These are phyloP conservation scores for Exobasidium rhododendri DNA, from an alignment of 1,284 basidiomycete species.

Conservation along the genomic window DNA sequence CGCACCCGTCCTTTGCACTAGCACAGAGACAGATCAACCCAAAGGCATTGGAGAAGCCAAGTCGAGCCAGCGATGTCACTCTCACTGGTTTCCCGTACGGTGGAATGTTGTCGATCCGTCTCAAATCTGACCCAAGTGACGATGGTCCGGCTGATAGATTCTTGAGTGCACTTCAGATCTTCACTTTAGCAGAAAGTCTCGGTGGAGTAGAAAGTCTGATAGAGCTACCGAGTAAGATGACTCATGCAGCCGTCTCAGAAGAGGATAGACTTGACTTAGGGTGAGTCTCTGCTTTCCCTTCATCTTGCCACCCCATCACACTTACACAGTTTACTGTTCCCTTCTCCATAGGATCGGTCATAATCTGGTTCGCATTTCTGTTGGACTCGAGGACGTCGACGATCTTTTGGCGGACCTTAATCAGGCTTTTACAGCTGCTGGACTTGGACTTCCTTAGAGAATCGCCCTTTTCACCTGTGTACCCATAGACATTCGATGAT, in stretches of 20 bases:
- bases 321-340: slow-evolving; percentile 45
- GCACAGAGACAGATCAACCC: slow-evolving; percentile 36
- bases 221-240: slow-evolving; percentile 61
- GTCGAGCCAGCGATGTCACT: slow-evolving; percentile 4
- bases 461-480: too few species aligned
- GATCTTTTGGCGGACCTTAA: slow-evolving; percentile 76
- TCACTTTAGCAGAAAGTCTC: slow-evolving; percentile 81
- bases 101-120: slow-evolving; percentile 59
- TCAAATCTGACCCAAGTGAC: slow-evolving; percentile 36
- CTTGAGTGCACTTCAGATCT: slow-evolving; percentile 67
- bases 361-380: slow-evolving; percentile 75
- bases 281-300: slow-evolving; percentile 33
- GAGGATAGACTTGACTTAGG: slow-evolving; percentile 54
- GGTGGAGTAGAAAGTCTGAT: slow-evolving; percentile 89
- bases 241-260: slow-evolving; percentile 68
- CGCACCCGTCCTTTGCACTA: slow-evolving; percentile 39
- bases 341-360: slow-evolving; percentile 65
- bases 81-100: slow-evolving; percentile 44
- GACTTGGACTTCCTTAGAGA: slow-evolving; percentile 15
- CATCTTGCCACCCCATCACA: background rate
- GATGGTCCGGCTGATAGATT: slow-evolving; percentile 65
- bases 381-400: slow-evolving; percentile 82
- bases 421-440: slow-evolving; percentile 46
- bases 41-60: slow-evolving; percentile 28
- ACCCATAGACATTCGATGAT: too few species aligned